Percentiles rank a stretch among this genome's conserved stretches.
phyloP scores from a whole-genome alignment of 495 filamentous ascomycete species.

The Entonaema liquescens region DNA sequence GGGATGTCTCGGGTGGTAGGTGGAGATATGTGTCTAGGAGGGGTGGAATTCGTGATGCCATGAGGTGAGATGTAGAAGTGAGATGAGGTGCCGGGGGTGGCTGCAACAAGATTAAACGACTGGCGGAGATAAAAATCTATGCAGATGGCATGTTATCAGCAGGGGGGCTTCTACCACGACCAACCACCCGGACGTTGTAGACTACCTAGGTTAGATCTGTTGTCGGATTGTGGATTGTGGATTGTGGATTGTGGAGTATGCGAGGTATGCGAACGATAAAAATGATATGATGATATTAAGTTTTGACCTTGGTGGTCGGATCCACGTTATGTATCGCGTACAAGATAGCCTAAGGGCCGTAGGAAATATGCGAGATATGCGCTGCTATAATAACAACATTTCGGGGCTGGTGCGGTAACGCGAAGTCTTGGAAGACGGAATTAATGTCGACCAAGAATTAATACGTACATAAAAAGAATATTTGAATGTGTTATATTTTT shows the following conservation, averaged over 20 bases:
- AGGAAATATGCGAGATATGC: neutral
- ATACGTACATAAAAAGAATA: neutral
- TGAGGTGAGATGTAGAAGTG: slow-evolving; percentile 1
- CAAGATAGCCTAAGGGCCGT: neutral
- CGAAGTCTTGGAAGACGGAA: neutral
- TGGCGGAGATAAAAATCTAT: slow-evolving; percentile 5
- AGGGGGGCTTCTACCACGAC: slow-evolving; percentile 1
- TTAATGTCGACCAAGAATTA: neutral
- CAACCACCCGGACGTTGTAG: neutral
- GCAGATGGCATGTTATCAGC: neutral
- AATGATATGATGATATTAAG: neutral
- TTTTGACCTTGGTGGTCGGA: neutral
- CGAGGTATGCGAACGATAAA: neutral
- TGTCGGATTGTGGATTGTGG: no score
- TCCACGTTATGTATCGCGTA: neutral
- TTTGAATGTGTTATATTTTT: no score
- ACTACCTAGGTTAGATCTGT: slow-evolving; percentile 15
- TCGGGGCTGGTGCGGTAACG: neutral
- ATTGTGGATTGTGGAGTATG: slow-evolving; percentile 1
- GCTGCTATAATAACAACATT: neutral
- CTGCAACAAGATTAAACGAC: neutral
- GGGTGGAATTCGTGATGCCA: slow-evolving; percentile 63
- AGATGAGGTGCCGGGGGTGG: neutral
- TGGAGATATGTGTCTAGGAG: slow-evolving; percentile 73
- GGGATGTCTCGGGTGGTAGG: slow-evolving; percentile 56